These are phyloP conservation scores for Spiromastix sp. DNA, from an alignment of 2,329 filamentous ascomycete species.

Conservation along the genomic window DNA sequence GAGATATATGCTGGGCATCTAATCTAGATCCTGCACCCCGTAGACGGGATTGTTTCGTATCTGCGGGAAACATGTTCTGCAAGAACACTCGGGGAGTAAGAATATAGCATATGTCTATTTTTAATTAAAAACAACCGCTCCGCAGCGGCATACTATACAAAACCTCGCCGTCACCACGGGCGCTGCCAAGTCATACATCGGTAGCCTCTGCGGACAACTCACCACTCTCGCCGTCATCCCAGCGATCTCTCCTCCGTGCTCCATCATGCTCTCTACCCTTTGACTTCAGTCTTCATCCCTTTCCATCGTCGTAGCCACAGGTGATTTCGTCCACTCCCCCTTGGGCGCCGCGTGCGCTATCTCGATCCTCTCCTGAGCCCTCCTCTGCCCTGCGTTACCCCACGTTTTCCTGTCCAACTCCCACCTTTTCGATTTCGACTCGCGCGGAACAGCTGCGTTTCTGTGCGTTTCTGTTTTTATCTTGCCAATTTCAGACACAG, in stretches of 20 bases:
- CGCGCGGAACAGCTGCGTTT: neutral
- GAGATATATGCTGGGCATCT: too few species aligned
- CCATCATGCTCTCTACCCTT: neutral
- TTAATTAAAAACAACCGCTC: too few species aligned
- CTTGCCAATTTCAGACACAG: constrained; percentile 13
- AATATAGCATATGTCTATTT: too few species aligned
- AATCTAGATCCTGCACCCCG: neutral
- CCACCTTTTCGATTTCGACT: neutral
- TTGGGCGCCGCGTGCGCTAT: constrained; percentile 6
- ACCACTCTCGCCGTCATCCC: neutral
- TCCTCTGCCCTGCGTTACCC: constrained; percentile 2
- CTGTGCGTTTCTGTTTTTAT: constrained; percentile 3
- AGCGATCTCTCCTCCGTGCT: constrained; percentile 2
- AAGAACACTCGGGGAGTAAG: neutral
- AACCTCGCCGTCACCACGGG: too few species aligned
- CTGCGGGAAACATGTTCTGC: neutral
- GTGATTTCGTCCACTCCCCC: constrained; percentile 3
- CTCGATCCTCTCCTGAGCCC: neutral
- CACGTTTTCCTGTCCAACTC: constrained; percentile 4
- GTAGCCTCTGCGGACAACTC: neutral
- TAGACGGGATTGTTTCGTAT: neutral
- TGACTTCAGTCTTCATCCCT: constrained; percentile 2
- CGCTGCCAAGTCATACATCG: neutral
- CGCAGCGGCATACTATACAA: too few species aligned
- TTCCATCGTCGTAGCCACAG: neutral